Evolutionary conservation across 257 asterid species (phyloP), one percentile per base, ranked within the genome.

Genomic region (Nicotiana otophora): DNA sequence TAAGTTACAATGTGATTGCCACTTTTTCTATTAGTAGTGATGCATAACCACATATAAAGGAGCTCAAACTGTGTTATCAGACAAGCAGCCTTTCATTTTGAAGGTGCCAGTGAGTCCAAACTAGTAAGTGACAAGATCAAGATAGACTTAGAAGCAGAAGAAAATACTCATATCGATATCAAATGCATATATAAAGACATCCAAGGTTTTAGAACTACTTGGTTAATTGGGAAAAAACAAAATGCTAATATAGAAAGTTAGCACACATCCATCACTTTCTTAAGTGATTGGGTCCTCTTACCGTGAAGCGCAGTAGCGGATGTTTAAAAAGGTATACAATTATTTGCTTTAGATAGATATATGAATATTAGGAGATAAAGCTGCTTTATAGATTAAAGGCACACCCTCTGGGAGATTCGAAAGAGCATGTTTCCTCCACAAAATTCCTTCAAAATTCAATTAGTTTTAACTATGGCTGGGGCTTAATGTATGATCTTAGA

Each of bases 161-260:
- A 39, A 30, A 69, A 11, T 51, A 10, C n/a, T 42, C 36, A 12
- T 12, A 72, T 46, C 7, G 0, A 72, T 23, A 72, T 72, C 36
- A 72, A 17, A 72, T 72, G 20, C 60, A 46, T 46, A 72, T 72
- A 72, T 72, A 46, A 42, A 70, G 36, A 20, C 78, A 26, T 72
- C 36, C 7, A 72, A n/a, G 78, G 78, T 1, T 72, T 42, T 70
- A 20, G 57, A 39, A 69, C 33, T 69, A 46, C 36, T 20, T 11
- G 15, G 78, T 11, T 10, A 20, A n/a, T 46, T 72, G 23, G 36
- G 20, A 33, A 72, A 6, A 72, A 42, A n/a, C 34, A 72, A 72
- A 72, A 72, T 72, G 60, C 36, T 72, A 72, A 72, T 72, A 19
- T 42, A 42, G 78, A 70, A 42, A 70, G 11, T 70, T 70, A 46